Base-by-base conservation (phyloP, 2,329 filamentous ascomycete species). In the Ascochyta fabae region DNA sequence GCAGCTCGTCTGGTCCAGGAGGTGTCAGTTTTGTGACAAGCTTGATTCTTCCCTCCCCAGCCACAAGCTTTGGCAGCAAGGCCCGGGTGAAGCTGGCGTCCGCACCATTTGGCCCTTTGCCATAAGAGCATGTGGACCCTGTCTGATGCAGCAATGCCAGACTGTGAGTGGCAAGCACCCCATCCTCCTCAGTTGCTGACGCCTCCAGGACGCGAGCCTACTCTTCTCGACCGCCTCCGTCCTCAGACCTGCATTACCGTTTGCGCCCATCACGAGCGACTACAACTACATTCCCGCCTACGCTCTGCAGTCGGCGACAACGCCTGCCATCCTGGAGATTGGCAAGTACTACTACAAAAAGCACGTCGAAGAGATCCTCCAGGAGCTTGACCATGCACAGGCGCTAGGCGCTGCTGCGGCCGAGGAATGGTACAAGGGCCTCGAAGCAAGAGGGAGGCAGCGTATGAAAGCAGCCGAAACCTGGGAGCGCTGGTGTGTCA, bases 381-480 rank as follows among this genome's bases (percentile, higher is more conserved):
- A 78, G 29, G 86, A 91, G 66, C 86, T 91, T 62, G 78, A 84
- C 39, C 79, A 84, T 5, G 89, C 87, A 49, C 84, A 85, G 64
- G 75, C 79, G n/a, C 81, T 91, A 62, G 89, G 90, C n/a, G 66
- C 81, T 40, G 87, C 87, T 38, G 84, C 88, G 10, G 83, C 84
- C 4, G 88, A 91, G 63, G 90, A 93, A 72, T 95, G 91, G 90
- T 80, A 87, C 27, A 93, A 93, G 74, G 90, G 90, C 9, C 81
- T 95, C 3, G 83, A 86, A 39, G 78, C 77, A 26, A 82, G 85
- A 54, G 88, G 89, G 9, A 84, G 84, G 64, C 80, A 85, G 55
- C 77, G 81, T 44, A 83, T 86, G 63, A 81, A 79, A 10, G 86
- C 90, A 69, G 82, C 85, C 27, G 81, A 84, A 26, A 84, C 88